phyloP scores from a whole-genome alignment of 202 grass and related monocot genomes.

The Dendrocalamus latiflorus region DNA sequence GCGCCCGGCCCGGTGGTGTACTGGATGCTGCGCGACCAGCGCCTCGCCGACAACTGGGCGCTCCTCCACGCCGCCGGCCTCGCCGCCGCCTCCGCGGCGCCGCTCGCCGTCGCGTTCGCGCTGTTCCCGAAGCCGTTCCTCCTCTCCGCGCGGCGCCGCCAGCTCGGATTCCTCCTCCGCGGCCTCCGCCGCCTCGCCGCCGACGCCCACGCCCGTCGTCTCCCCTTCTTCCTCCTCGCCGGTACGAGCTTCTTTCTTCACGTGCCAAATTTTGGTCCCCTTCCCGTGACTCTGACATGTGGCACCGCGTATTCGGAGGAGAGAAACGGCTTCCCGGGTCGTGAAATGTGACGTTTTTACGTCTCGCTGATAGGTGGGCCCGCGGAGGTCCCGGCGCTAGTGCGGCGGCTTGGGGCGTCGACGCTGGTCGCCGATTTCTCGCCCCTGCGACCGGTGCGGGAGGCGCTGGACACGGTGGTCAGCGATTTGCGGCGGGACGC shows the following conservation, averaged over 20 bases:
- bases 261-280: background rate
- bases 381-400: constrained; percentile 41
- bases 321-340: no score
- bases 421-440: constrained; percentile 81
- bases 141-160: constrained; percentile 58
- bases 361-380: constrained; percentile 19
- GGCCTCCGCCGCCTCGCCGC: constrained; percentile 48
- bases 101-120: constrained; percentile 65
- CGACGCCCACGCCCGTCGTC: constrained; percentile 21
- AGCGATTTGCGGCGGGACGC: constrained; percentile 14
- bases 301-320: background rate
- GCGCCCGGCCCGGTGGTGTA: constrained; percentile 69
- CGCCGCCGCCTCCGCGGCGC: constrained; percentile 42
- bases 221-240: constrained; percentile 71
- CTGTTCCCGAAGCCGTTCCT: constrained; percentile 59
- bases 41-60: constrained; percentile 83
- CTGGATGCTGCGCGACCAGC: constrained; percentile 97
- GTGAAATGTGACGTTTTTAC: background rate
- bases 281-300: background rate
- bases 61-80: constrained; percentile 72
- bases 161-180: constrained; percentile 70
- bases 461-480: constrained; percentile 49
- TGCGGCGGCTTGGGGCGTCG: constrained; percentile 57
- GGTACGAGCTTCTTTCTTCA: background rate
- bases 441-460: constrained; percentile 57